These are phyloP conservation scores for Tetrahymena borealis DNA, from an alignment of 73 alveolate species.

Conservation along the genomic window DNA sequence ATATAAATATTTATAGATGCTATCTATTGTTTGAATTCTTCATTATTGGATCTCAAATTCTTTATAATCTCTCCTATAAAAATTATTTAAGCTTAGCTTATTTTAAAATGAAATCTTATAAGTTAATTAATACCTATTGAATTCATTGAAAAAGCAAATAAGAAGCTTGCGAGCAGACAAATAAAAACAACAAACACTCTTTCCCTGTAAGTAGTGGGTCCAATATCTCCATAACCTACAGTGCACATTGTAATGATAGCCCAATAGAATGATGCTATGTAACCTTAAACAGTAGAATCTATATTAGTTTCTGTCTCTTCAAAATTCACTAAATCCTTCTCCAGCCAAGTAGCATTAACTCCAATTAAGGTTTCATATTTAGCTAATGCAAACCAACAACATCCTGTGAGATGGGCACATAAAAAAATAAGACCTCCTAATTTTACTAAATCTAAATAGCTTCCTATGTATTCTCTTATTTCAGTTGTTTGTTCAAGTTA, in stretches of 20 bases:
- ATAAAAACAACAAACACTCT: slow-evolving; percentile 45
- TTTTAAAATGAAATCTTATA: neutral
- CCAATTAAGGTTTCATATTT: neutral
- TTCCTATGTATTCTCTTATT: neutral
- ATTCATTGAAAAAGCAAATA: slow-evolving; percentile 30
- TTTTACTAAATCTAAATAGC: neutral
- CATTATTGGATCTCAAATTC: neutral
- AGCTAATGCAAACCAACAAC: neutral
- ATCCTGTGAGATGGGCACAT: neutral
- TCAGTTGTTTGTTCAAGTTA: neutral
- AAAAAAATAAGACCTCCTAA: neutral
- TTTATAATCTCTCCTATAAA: neutral
- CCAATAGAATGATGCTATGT: slow-evolving; percentile 61
- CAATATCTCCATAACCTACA: slow-evolving; percentile 74
- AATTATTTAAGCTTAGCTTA: neutral
- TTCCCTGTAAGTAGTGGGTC: slow-evolving; percentile 38
- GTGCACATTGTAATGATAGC: slow-evolving; percentile 61
- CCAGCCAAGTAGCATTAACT: neutral
- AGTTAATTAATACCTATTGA: neutral
- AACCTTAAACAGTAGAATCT: neutral
- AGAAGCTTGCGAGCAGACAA: slow-evolving; percentile 30
- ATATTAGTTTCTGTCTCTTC: neutral
- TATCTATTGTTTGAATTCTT: neutral
- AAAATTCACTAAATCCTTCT: neutral
- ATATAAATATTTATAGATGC: neutral